Base-by-base conservation (phyloP, 2,329 filamentous ascomycete species). In the Aspergillus luchuensis region DNA sequence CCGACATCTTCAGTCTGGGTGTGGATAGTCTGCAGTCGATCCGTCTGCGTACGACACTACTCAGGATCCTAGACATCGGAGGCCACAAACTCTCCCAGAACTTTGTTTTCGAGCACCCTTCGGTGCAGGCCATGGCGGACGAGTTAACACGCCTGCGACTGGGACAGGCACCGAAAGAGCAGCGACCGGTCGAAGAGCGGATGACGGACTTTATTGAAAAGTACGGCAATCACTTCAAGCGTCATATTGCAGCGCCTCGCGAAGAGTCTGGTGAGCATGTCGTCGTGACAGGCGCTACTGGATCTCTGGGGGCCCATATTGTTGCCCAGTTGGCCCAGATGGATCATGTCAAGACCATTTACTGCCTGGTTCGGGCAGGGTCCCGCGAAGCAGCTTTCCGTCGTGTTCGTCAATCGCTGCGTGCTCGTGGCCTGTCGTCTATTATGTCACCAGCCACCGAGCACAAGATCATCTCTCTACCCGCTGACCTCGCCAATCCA, bases 231-330 rank as follows among this genome's bases (percentile, higher is more conserved):
- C 15, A 30, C 33, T 76, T 76, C 52, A 66, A 39, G 19, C 4
- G 15, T 6, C 50, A 52, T 15, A 5, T 8, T 21, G 10, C 50
- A 15, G 30, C 23, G 8, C 21, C 17, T 21, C 33, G 50, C 11
- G 50, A 52, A 4, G 33, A 8, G 5, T 3, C 17, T 3, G 50
- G 28, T 4, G 50, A 52, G 7, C 50, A 38, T 15, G 23, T 52
- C 11, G 30, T 52, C 15, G 50, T 52, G n/a, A 52, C 88, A 0
- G 88, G 88, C 1, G 82, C 83, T 0, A 90, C 88, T 0, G 88
- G 88, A 1, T 87, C 86, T 1, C 77, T 90, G 0, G 88, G 88
- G 0, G 80, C 85, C 0, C 86, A 89, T 64, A 76, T 89, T 2
- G 78, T 87, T 2, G 69, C 80, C 36, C 71, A 79, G 19, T 74